Evolutionary conservation across 2,329 filamentous ascomycete genomes (phyloP).

Genomic region (Ceratocystis lukuohia): DNA sequence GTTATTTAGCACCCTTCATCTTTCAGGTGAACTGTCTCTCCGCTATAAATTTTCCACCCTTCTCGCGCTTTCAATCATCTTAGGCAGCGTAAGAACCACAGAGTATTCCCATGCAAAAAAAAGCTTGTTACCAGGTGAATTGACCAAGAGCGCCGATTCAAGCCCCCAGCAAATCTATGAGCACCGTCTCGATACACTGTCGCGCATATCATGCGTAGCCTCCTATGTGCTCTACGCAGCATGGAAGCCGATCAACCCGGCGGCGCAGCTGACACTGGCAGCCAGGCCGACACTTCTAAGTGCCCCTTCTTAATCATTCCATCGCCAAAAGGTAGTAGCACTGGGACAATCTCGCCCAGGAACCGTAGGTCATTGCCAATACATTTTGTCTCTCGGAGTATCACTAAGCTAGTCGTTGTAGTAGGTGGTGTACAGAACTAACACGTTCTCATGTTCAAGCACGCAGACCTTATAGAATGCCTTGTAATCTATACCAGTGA

Average conservation of each 20-base stretch:
- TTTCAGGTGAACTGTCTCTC: too few relatives aligned
- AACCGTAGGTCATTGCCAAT: conserved; percentile 17
- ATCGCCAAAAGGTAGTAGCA: conserved; percentile 9
- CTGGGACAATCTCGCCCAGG: neutral
- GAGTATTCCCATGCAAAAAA: too few relatives aligned
- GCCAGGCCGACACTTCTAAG: conserved; percentile 18
- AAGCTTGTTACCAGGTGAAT: too few relatives aligned
- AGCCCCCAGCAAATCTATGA: neutral
- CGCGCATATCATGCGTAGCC: neutral
- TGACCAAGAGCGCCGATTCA: too few relatives aligned
- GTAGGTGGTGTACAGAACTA: conserved; percentile 18
- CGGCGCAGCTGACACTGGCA: neutral
- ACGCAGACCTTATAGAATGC: conserved; percentile 16
- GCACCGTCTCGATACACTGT: conserved; percentile 1
- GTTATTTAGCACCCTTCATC: too few relatives aligned
- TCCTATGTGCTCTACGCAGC: conserved; percentile 16
- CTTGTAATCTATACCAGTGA: conserved; percentile 17
- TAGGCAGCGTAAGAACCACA: too few relatives aligned
- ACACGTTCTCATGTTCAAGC: conserved; percentile 18
- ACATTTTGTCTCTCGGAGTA: conserved; percentile 18
- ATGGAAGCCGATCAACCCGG: conserved; percentile 19
- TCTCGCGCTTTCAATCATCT: too few relatives aligned
- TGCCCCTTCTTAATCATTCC: conserved; percentile 20
- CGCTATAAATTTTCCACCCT: too few relatives aligned
- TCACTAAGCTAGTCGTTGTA: conserved; percentile 6